These are phyloP conservation scores for Avena atlantica DNA, from an alignment of 176 grass and related monocot genomes.

Conservation along the genomic window DNA sequence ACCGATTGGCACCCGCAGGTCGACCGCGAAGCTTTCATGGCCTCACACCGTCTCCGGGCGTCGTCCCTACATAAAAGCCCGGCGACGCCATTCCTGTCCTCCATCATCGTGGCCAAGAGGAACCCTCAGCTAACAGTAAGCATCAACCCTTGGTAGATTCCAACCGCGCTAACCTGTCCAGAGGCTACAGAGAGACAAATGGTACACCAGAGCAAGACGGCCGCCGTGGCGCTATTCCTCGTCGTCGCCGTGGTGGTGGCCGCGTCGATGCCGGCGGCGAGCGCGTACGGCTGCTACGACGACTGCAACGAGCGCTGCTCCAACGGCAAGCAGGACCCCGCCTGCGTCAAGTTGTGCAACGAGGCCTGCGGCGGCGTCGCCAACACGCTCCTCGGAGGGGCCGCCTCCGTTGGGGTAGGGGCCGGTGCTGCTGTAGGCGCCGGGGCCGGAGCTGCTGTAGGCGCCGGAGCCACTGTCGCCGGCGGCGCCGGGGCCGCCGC, in stretches of 20 bases:
- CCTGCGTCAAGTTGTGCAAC: conserved; percentile 60
- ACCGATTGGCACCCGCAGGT: not conserved
- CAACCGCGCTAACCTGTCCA: not conserved
- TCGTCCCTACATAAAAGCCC: not conserved
- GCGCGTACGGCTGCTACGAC: conserved; percentile 55
- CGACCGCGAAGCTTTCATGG: not conserved
- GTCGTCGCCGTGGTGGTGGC: conserved; percentile 19
- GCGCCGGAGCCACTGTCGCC: not conserved
- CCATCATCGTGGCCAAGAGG: conserved; percentile 1
- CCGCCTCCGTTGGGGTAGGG: not conserved
- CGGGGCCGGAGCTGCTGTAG: not conserved
- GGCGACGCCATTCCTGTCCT: not conserved
- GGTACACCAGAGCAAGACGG: conserved; percentile 28
- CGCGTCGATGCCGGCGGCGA: conserved; percentile 29
- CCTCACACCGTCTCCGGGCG: not conserved
- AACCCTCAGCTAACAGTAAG: not conserved
- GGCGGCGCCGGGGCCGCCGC: not conserved
- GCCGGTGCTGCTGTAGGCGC: not conserved
- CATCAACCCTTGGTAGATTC: not conserved
- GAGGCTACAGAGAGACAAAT: not conserved
- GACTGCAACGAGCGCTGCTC: conserved; percentile 64
- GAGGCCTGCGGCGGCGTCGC: conserved; percentile 41
- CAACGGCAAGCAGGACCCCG: conserved; percentile 52
- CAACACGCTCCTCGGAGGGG: not conserved
- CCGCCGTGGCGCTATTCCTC: conserved; percentile 20